Percentiles rank a stretch among this genome's conserved stretches.
phyloP scores from a whole-genome alignment of 2,329 filamentous ascomycete species.

The Cyphellophora attinorum region DNA sequence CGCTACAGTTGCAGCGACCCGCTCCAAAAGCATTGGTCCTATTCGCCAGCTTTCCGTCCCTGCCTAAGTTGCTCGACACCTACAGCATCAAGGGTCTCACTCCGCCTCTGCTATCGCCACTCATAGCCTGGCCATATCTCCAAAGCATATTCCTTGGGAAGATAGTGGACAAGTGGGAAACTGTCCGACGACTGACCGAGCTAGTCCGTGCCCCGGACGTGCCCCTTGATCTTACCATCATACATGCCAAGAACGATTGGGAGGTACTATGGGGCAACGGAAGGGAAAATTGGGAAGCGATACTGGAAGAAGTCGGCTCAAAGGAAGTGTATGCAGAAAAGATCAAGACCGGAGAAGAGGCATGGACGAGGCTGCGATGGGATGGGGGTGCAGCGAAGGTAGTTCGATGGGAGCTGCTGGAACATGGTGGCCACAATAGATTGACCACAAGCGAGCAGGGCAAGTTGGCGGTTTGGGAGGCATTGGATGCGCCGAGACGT shows the following conservation, averaged over 20 bases:
- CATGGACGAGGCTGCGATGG: conserved; percentile 16
- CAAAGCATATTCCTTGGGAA: conserved; percentile 50
- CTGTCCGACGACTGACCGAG: conserved; percentile 54
- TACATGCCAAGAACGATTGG: conserved; percentile 72
- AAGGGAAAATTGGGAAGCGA: conserved; percentile 28
- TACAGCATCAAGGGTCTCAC: conserved; percentile 73
- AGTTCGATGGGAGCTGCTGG: conserved; percentile 34
- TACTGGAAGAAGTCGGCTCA: conserved; percentile 13
- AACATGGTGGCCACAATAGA: conserved; percentile 28
- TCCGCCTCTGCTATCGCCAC: conserved; percentile 64
- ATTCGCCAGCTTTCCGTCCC: conserved; percentile 66
- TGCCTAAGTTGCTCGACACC: conserved; percentile 62
- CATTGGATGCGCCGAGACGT: conserved; percentile 1
- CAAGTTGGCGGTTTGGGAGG: conserved; percentile 10
- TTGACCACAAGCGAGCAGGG: conserved; percentile 16
- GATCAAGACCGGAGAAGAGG: conserved; percentile 20
- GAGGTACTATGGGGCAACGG: conserved; percentile 64
- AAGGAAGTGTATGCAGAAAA: conserved; percentile 19
- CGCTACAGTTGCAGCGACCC: conserved; percentile 44
- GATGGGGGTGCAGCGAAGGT: conserved; percentile 24
- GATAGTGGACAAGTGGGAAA: conserved; percentile 76
- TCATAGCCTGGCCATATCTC: conserved; percentile 57
- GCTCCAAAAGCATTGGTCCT: conserved; percentile 74
- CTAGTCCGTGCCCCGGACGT: conserved; percentile 43
- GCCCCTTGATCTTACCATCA: conserved; percentile 55